Evolutionary conservation across 495 filamentous ascomycete genomes (phyloP), one percentile per base, ranked within the genome.

Genomic region (Penicillium nucicola): DNA sequence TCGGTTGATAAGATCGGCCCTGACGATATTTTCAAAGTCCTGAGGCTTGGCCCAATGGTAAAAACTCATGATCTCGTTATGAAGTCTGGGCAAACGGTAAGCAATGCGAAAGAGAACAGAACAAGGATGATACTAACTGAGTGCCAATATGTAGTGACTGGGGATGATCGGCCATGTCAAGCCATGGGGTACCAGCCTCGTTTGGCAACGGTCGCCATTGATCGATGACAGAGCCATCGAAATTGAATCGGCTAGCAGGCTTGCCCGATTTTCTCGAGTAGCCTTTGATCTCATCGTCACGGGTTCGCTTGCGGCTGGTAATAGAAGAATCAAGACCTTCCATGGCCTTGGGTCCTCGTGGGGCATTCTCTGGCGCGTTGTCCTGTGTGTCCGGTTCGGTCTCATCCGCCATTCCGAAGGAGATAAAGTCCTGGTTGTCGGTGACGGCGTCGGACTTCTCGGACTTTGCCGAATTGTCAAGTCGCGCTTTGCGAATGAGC

Each of bases 41-140:
- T 79, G 74, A 0, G 92, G 93, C 48, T 80, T 81, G 47, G 93
- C 84, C 64, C 82, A 95, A 9, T 88, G 75, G 59, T 89, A 93
- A 63, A 96, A 96, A 46, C 92, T 87, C n/a, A 86, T 69, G 34
- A 97, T 86, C 60, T 81, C 93, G 54, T 88, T 87, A 64, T 97
- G 89, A 8, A 98, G 71, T 65, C 87, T 75, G 13, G 19, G 25
- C 7, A 9, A 28, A 28, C 2, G 5, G 5, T 14, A 22, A 11
- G 7, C 7, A 28, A 20, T 36, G 39, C 52, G 36, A 35, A 30
- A 42, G 25, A 1, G 23, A 8, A 30, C 51, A 38, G 57, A 46
- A 31, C 7, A 37, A 42, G n/a, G 28, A 13, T 13, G 1, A 13
- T 23, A 55, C 67, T 53, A 18, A 73, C 70, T 66, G 65, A 17